phyloP scores from a whole-genome alignment of 176 grass and related monocot genomes.

The Panicum miliaceum region DNA sequence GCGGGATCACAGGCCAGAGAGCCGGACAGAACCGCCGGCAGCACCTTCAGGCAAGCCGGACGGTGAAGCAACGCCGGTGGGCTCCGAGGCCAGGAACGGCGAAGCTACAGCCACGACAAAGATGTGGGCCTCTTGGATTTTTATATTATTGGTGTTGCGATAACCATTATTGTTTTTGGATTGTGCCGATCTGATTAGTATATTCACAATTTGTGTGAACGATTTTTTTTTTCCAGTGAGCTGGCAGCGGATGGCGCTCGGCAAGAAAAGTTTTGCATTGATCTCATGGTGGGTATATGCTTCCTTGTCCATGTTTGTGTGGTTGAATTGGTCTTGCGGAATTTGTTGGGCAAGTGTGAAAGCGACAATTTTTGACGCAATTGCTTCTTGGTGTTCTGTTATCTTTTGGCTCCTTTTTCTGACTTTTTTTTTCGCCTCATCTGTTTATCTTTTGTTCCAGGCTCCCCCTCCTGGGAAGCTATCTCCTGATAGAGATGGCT shows the following conservation, averaged over 20 bases:
- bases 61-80: slow-evolving; percentile 50
- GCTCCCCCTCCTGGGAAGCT: slow-evolving; percentile 98
- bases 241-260: slow-evolving; percentile 65
- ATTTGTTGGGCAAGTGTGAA: slow-evolving; percentile 80
- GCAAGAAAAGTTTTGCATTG: slow-evolving; percentile 94
- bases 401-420: slow-evolving; percentile 42
- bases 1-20: slow-evolving; percentile 56
- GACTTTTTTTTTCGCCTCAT: slow-evolving; percentile 29
- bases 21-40: slow-evolving; percentile 41
- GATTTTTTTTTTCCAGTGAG: slow-evolving; percentile 62
- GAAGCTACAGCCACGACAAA: slow-evolving; percentile 62
- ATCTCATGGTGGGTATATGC: slow-evolving; percentile 95
- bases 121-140: slow-evolving; percentile 61
- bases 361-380: slow-evolving; percentile 67
- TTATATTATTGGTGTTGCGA: slow-evolving; percentile 46
- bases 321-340: slow-evolving; percentile 71
- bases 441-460: slow-evolving; percentile 55
- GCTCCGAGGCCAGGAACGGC: slow-evolving; percentile 52
- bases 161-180: slow-evolving; percentile 52
- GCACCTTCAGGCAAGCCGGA: slow-evolving; percentile 39
- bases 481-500: slow-evolving; percentile 87
- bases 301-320: slow-evolving; percentile 54
- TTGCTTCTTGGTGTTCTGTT: slow-evolving; percentile 46
- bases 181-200: slow-evolving; percentile 61
- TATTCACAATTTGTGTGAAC: slow-evolving; percentile 61